phyloP scores from a whole-genome alignment of 1,139 yeast species.

The Scheffersomyces segobiensis region DNA sequence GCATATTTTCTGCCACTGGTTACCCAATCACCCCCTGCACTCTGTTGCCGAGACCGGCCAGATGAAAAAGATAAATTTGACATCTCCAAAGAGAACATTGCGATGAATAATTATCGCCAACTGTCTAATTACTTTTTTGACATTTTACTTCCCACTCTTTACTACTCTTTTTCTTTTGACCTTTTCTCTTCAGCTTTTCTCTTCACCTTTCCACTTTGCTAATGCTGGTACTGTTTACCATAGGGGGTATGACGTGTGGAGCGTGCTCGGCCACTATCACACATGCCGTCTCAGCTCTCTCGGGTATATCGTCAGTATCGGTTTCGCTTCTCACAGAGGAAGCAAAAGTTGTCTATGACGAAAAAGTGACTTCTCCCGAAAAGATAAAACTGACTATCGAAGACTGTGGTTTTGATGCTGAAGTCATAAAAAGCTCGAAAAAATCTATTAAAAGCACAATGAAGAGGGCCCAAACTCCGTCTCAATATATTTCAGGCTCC shows the following conservation, averaged over 20 bases:
- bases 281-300: conserved; percentile 18
- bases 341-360: conserved; percentile 27
- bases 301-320: conserved; percentile 26
- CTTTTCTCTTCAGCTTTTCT: neutral
- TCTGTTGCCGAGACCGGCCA: conserved; percentile 5
- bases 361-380: conserved; percentile 8
- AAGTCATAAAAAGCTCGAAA: conserved; percentile 6
- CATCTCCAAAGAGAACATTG: neutral
- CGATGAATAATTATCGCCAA: neutral
- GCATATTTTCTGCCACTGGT: neutral
- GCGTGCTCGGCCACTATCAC: conserved; percentile 36
- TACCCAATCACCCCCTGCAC: neutral
- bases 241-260: conserved; percentile 43
- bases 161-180: neutral
- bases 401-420: conserved; percentile 40
- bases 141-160: neutral
- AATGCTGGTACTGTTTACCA: conserved; percentile 5
- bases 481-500: neutral
- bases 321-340: conserved; percentile 41
- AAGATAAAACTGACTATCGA: conserved; percentile 24
- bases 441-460: neutral
- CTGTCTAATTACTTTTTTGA: neutral
- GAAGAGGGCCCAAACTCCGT: conserved; percentile 3
- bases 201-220: neutral
- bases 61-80: conserved; percentile 10